Percentiles rank a stretch among this genome's conserved stretches.
Conservation (phyloP, 73 alveolate species). For the Strombidium stylifer region DNA sequence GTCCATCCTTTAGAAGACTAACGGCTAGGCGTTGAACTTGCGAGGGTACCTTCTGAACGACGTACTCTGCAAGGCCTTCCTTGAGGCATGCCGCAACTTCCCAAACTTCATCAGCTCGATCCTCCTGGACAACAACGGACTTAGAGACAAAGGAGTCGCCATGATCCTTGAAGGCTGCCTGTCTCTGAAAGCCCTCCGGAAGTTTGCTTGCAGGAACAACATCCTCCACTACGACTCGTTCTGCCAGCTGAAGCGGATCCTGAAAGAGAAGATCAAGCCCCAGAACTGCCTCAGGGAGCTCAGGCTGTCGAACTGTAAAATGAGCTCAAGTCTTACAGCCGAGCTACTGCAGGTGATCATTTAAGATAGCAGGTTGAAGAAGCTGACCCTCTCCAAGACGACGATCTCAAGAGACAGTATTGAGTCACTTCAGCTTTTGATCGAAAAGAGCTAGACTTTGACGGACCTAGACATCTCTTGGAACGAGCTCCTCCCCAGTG, state of each 20-base stretch:
- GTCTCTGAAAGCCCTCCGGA: background rate
- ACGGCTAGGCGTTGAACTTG: background rate
- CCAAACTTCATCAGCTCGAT: constrained; percentile 1
- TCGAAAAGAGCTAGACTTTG: background rate
- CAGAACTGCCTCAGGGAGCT: too few species aligned
- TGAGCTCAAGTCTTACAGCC: background rate
- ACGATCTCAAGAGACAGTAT: background rate
- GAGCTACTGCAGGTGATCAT: background rate
- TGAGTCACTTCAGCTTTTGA: background rate
- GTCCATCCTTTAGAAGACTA: constrained; percentile 15
- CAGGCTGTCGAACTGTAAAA: constrained; percentile 32
- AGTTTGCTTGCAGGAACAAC: constrained; percentile 1
- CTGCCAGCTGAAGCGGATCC: constrained; percentile 9
- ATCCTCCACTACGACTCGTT: constrained; percentile 21
- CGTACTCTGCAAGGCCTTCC: constrained; percentile 26
- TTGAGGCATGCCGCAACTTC: background rate
- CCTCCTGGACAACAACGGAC: constrained; percentile 11
- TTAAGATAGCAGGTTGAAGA: background rate
- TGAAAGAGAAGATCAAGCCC: too few species aligned
- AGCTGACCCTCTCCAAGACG: constrained; percentile 28
- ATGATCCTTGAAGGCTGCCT: constrained; percentile 13
- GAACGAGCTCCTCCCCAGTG: constrained; percentile 15
- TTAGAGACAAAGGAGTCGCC: constrained; percentile 1
- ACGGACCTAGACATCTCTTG: constrained; percentile 35
- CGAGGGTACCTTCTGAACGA: constrained; percentile 1